These are phyloP conservation scores for Zygotorulaspora florentina DNA, from an alignment of 805 yeast genomes.

Conservation along the genomic window DNA sequence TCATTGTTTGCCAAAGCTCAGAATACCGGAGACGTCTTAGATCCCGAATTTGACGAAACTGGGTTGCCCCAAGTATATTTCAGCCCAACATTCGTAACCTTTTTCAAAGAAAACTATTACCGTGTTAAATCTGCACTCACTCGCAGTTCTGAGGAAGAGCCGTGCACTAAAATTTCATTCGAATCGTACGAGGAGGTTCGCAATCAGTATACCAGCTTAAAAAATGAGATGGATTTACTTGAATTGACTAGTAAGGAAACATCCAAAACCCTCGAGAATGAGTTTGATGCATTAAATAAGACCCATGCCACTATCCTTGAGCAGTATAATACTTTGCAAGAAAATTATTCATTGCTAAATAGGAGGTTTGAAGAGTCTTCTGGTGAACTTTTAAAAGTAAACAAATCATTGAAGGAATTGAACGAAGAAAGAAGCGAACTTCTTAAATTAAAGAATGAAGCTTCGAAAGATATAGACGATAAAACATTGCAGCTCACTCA, in stretches of 20 bases:
- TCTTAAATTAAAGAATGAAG: conserved; percentile 31
- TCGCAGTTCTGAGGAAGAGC: conserved; percentile 71
- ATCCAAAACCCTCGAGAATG: conserved; percentile 21
- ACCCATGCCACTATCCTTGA: conserved; percentile 11
- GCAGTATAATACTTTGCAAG: conserved; percentile 12
- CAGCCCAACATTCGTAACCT: conserved; percentile 54
- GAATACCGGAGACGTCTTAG: conserved; percentile 46
- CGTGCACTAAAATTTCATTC: conserved; percentile 59
- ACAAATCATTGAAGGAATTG: conserved; percentile 16
- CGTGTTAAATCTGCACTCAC: conserved; percentile 68
- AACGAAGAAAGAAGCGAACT: conserved; percentile 24
- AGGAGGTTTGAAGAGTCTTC: not conserved
- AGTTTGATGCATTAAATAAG: conserved; percentile 12
- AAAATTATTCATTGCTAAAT: conserved; percentile 14
- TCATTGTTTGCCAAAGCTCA: conserved; percentile 49
- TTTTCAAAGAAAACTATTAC: conserved; percentile 64
- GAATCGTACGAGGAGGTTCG: conserved; percentile 44
- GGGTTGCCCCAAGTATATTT: conserved; percentile 86
- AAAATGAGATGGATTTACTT: conserved; percentile 29
- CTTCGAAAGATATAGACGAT: conserved; percentile 36
- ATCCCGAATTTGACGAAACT: conserved; percentile 62
- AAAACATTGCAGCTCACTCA: conserved; percentile 16
- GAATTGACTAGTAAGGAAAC: conserved; percentile 29
- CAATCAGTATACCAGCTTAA: conserved; percentile 33
- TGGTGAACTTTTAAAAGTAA: conserved; percentile 14